Evolutionary conservation across 352 stramenopile species (phyloP).

Genomic region (Phytophthora capsici): DNA sequence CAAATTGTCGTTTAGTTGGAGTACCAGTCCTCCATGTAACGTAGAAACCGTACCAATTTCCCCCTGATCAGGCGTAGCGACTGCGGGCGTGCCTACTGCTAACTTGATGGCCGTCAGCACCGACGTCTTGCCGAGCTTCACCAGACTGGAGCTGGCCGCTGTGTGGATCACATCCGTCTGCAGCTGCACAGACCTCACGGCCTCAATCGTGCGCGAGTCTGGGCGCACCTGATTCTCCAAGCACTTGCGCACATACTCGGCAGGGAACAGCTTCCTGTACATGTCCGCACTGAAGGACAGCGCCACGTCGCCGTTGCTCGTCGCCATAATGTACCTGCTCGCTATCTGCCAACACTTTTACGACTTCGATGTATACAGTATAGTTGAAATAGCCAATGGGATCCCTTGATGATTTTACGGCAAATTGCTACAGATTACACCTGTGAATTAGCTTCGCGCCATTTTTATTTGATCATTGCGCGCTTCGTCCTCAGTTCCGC

Average conservation of each 20-base stretch:
- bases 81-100: conserved; percentile 71
- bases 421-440: too few species aligned
- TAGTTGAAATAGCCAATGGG: neutral
- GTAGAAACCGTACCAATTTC: conserved; percentile 56
- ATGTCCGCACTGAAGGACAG: conserved; percentile 72
- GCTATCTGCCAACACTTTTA: neutral
- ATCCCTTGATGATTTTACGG: too few species aligned
- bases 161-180: conserved; percentile 74
- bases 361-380: neutral
- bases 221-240: conserved; percentile 63
- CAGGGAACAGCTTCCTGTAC: conserved; percentile 81
- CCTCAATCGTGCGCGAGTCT: conserved; percentile 60
- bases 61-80: conserved; percentile 75
- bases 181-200: conserved; percentile 58
- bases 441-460: neutral
- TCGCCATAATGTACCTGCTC: conserved; percentile 9
- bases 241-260: conserved; percentile 72
- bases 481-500: conserved; percentile 3
- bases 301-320: conserved; percentile 30
- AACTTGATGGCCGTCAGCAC: conserved; percentile 78
- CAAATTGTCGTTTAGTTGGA: conserved; percentile 2
- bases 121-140: conserved; percentile 78
- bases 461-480: conserved; percentile 13
- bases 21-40: neutral
- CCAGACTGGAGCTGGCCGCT: conserved; percentile 70